Conservation (phyloP, 164 flowering plant species). For the Nymphaea thermarum region DNA sequence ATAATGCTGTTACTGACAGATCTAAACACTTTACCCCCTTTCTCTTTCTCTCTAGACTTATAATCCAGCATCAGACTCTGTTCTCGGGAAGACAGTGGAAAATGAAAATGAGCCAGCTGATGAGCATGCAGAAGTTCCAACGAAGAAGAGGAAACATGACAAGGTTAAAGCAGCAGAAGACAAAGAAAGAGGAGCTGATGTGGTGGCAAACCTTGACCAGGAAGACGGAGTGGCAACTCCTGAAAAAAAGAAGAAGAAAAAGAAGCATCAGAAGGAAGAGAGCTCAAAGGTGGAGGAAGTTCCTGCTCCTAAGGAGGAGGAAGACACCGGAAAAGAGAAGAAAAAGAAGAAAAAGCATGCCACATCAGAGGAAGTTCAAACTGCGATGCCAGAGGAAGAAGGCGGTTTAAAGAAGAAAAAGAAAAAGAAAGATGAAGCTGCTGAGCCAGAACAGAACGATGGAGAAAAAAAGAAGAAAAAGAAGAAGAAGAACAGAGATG, state of each 20-base stretch:
- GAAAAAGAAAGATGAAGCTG: constrained; percentile 7
- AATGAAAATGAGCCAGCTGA: constrained; percentile 1
- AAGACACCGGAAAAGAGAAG: constrained; percentile 16
- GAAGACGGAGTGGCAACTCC: constrained; percentile 14
- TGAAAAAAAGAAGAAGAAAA: constrained; percentile 45
- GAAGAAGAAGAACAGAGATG: constrained; percentile 8
- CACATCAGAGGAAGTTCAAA: constrained; percentile 15
- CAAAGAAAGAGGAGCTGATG: not conserved
- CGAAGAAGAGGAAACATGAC: constrained; percentile 22
- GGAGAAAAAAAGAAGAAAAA: constrained; percentile 39
- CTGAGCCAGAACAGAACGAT: constrained; percentile 24
- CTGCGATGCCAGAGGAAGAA: constrained; percentile 4
- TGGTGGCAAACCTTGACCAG: not conserved
- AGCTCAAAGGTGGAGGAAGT: constrained; percentile 7
- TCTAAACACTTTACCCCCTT: not conserved
- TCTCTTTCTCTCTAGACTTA: constrained; percentile 33
- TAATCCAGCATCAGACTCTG: constrained; percentile 62
- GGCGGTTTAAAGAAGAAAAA: constrained; percentile 29
- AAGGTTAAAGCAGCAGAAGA: constrained; percentile 22
- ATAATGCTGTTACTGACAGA: not conserved
- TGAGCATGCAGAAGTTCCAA: constrained; percentile 3
- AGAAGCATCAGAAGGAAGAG: constrained; percentile 18
- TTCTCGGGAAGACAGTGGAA: constrained; percentile 23
- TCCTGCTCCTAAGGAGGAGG: constrained; percentile 10
- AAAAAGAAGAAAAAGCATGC: constrained; percentile 45